A percentile compares a stretch with the other conserved stretches of the same genome.
Conservation (phyloP, 164 flowering plant genomes). For the Platanus orientalis region DNA sequence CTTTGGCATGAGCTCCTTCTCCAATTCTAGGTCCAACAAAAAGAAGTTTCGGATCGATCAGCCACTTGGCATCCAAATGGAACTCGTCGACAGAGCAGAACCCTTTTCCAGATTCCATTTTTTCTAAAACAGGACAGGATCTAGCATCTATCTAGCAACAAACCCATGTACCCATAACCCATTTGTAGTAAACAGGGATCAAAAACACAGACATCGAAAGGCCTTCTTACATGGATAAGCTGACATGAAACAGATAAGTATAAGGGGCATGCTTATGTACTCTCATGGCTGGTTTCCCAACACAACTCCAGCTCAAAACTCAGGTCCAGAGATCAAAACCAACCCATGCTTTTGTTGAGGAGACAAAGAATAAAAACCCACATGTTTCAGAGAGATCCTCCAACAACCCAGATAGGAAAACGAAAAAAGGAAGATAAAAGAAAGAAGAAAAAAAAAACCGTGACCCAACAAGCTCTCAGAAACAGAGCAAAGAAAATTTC, state of each 20-base stretch:
- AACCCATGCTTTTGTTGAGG: conserved; percentile 11
- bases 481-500: conserved; percentile 12
- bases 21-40: conserved; percentile 95
- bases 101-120: conserved; percentile 39
- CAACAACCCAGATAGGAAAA: background rate
- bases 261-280: conserved; percentile 20
- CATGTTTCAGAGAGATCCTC: conserved; percentile 18
- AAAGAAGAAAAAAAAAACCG: no score
- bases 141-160: conserved; percentile 15
- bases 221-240: background rate
- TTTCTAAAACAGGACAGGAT: conserved; percentile 10
- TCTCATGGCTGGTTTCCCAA: conserved; percentile 19
- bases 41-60: conserved; percentile 80
- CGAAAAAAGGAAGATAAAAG: conserved; percentile 10
- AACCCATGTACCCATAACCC: conserved; percentile 8
- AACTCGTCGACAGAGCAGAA: conserved; percentile 41
- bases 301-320: conserved; percentile 21
- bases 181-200: conserved; percentile 20
- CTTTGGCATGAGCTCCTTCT: conserved; percentile 98
- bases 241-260: conserved; percentile 12
- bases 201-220: background rate
- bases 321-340: conserved; percentile 12
- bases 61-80: conserved; percentile 65
- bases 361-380: conserved; percentile 20
- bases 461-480: background rate